A percentile compares a stretch with the other conserved stretches of the same genome.
These are phyloP conservation scores for Plantago rigida DNA, from an alignment of 305 asterid species.

Conservation along the genomic window DNA sequence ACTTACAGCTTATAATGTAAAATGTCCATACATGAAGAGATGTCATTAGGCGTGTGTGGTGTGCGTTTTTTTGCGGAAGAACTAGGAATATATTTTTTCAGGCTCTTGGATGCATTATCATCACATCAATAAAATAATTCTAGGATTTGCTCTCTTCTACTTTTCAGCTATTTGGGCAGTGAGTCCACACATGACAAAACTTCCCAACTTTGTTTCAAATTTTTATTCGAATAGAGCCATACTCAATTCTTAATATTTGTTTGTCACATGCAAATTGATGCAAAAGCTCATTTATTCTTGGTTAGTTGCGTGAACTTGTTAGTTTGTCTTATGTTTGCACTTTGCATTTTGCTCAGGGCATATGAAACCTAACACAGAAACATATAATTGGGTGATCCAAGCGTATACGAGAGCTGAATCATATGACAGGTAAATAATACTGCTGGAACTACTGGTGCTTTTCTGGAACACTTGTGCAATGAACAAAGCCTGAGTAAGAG, in stretches of 20 bases:
- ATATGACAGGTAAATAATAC: constrained; percentile 61
- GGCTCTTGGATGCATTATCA: constrained; percentile 16
- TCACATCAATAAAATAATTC: background rate
- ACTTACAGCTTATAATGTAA: too few species aligned
- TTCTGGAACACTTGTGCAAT: background rate
- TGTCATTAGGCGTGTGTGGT: too few species aligned
- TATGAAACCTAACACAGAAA: constrained; percentile 97
- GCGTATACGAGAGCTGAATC: constrained; percentile 97
- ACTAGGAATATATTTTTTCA: background rate
- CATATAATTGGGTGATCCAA: constrained; percentile 98
- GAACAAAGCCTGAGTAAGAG: background rate
- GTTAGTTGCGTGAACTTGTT: constrained; percentile 18
- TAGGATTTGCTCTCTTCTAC: constrained; percentile 5
- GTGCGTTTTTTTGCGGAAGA: too few species aligned
- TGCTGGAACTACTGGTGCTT: background rate
- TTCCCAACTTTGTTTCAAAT: constrained; percentile 16
- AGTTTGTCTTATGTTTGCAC: constrained; percentile 28
- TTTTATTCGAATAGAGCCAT: constrained; percentile 5
- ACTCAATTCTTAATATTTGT: too few species aligned
- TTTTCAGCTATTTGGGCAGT: constrained; percentile 10
- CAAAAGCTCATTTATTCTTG: background rate
- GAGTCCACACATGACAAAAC: constrained; percentile 5
- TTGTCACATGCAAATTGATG: too few species aligned
- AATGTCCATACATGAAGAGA: too few species aligned
- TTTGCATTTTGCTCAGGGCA: constrained; percentile 41